phyloP scores from a whole-genome alignment of 768 basidiomycete species.

The Lentinula detonsa region DNA sequence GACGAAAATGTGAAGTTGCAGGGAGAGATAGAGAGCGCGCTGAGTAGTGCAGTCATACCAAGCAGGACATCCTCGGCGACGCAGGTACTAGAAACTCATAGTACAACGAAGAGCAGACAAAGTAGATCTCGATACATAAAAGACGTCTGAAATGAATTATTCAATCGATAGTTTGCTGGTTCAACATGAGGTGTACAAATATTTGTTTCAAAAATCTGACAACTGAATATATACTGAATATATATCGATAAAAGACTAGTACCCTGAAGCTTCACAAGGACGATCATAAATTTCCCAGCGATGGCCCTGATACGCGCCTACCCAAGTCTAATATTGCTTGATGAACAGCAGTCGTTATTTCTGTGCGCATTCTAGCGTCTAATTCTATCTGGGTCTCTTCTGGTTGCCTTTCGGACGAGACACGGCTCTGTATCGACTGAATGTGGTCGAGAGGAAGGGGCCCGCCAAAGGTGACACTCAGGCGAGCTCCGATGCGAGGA shows the following conservation, averaged over 20 bases:
- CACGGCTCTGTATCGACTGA: slow-evolving; percentile 1
- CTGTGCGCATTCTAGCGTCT: slow-evolving; percentile 32
- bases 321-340: slow-evolving; percentile 48
- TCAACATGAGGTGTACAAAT: too few relatives aligned
- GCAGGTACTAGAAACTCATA: background rate
- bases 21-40: background rate
- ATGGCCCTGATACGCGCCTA: slow-evolving; percentile 38
- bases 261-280: too few relatives aligned
- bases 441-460: slow-evolving; percentile 50
- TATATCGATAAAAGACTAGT: too few relatives aligned
- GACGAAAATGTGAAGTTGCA: background rate
- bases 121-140: background rate
- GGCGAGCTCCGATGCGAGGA: slow-evolving; percentile 52
- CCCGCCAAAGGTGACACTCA: slow-evolving; percentile 77
- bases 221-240: too few relatives aligned
- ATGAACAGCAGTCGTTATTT: slow-evolving; percentile 50
- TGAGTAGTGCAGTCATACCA: background rate
- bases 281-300: slow-evolving; percentile 14
- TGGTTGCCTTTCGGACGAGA: background rate
- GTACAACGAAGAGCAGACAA: background rate
- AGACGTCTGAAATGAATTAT: background rate
- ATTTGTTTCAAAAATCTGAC: too few relatives aligned
- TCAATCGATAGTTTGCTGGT: too few relatives aligned
- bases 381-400: background rate
- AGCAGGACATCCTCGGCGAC: background rate